Evolutionary conservation across 2,329 filamentous ascomycete genomes (phyloP), one percentile per base, ranked within the genome.

Genomic region (Trichoderma aggressivum): DNA sequence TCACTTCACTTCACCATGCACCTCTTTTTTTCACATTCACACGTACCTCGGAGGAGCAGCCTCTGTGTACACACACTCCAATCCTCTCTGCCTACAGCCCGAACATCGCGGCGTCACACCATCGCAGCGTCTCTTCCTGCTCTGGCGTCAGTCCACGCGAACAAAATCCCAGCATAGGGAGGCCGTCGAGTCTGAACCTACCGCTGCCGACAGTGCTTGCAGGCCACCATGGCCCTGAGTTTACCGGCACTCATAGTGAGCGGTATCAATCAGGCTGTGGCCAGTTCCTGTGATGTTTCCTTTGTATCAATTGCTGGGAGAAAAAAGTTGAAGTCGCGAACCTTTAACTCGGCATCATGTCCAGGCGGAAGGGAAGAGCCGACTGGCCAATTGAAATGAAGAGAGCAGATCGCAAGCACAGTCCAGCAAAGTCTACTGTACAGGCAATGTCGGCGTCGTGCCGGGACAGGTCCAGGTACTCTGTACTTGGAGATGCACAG

Each of bases 181-280:
- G 12, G 39, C 39, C 21, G 28, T 21, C 5, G 24, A 28, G 26
- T n/a, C 12, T 64, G 18, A 16, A 21, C n/a, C n/a, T 62, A 71
- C 70, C 70, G 70, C 30, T 71, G 70, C 14, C 70, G 70, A 62
- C 70, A 71, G 58, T 67, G 32, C 8, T 47, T 67, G 55, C 70
- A 71, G 21, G 70, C 70, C 8, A 71, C 43, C 61, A 65, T 66
- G 28, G 32, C 60, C 39, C 63, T 66, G 28, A 24, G 21, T 53
- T 34, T 36, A 28, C 36, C 56, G 34, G 70, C 16, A 56, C 24
- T 71, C 70, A 71, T 71, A 66, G 32, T 34, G 8, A 5, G 0
- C 26, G 43, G 24, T 12, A 39, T 21, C n/a, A 28, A 1, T 16
- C 24, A 7, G 59, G 21, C 21, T 1, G 36, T 39, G 16, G 36